Percentiles rank a stretch among this genome's conserved stretches.
These are phyloP conservation scores for Fagopyrum esculentum DNA, from an alignment of 148 eudicot species.

Conservation along the genomic window DNA sequence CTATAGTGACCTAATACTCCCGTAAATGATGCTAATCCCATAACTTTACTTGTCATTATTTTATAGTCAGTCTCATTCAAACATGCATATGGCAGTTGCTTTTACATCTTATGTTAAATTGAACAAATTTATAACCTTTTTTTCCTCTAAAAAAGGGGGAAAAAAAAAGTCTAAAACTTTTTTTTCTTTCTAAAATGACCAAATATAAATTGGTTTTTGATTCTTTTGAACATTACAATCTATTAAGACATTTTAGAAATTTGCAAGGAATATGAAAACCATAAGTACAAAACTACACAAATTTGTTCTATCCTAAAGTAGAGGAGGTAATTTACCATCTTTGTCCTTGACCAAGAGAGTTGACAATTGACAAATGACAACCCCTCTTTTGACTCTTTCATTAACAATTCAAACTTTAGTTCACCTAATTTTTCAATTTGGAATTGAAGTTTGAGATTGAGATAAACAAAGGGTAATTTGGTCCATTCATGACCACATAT, in stretches of 20 bases:
- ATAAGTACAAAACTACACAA: not conserved
- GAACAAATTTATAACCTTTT: too few relatives aligned
- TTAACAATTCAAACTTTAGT: not conserved
- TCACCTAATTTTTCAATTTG: constrained; percentile 3
- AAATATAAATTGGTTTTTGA: not conserved
- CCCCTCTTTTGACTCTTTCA: constrained; percentile 2
- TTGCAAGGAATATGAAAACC: too few relatives aligned
- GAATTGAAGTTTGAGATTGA: not conserved
- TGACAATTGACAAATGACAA: constrained; percentile 9
- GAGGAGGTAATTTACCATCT: not conserved
- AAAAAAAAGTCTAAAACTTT: too few relatives aligned
- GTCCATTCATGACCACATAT: not conserved
- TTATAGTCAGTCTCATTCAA: not conserved
- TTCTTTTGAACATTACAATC: not conserved
- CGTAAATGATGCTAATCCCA: constrained; percentile 7
- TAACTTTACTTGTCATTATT: not conserved
- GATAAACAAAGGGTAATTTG: not conserved
- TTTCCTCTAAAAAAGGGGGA: too few relatives aligned
- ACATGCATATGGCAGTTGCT: not conserved
- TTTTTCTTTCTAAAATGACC: not conserved
- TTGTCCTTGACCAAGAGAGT: constrained; percentile 3
- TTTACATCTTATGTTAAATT: not conserved
- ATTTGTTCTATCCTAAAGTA: not conserved
- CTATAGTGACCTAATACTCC: constrained; percentile 5
- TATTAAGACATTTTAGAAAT: not conserved